Evolutionary conservation across 2,329 filamentous ascomycete species (phyloP).

Genomic region (Cladophialophora yegresii): DNA sequence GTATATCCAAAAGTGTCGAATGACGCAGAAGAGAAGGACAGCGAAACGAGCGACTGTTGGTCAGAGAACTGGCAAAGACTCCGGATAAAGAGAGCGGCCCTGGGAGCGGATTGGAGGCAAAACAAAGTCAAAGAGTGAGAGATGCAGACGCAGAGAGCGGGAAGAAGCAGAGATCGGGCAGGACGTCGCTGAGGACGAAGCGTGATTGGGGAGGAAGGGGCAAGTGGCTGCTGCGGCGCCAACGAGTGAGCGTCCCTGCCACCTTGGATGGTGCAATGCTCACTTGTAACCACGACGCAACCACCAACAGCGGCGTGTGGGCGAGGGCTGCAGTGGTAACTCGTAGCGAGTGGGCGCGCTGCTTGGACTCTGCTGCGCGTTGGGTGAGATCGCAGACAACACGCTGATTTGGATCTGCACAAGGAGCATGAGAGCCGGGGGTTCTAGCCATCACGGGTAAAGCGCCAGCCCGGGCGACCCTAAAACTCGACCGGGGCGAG

Average conservation of each 20-base stretch:
- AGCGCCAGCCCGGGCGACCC: not conserved
- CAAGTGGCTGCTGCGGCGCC: slow-evolving; percentile 10
- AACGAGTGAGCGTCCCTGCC: slow-evolving; percentile 9
- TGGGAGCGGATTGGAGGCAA: slow-evolving; percentile 20
- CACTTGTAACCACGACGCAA: not conserved
- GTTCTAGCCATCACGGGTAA: slow-evolving; percentile 16
- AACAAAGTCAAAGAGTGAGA: slow-evolving; percentile 29
- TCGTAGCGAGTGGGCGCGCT: not conserved
- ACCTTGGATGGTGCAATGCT: not conserved
- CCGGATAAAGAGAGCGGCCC: slow-evolving; percentile 18
- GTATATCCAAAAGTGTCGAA: slow-evolving; percentile 12
- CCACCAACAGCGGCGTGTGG: not conserved
- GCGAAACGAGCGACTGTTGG: slow-evolving; percentile 35
- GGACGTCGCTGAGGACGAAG: slow-evolving; percentile 19
- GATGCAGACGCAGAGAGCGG: slow-evolving; percentile 37
- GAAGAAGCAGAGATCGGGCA: slow-evolving; percentile 37
- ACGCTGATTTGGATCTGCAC: slow-evolving; percentile 9
- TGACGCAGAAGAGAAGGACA: slow-evolving; percentile 24
- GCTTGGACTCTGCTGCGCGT: not conserved
- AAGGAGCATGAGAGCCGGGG: slow-evolving; percentile 4
- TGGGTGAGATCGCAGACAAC: not conserved
- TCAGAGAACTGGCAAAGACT: slow-evolving; percentile 22
- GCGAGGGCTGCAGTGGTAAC: not conserved
- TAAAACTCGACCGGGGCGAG: slow-evolving; percentile 8
- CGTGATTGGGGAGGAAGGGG: slow-evolving; percentile 40